Evolutionary conservation across 2,329 filamentous ascomycete species (phyloP).

Genomic region (Monosporascus sp.): DNA sequence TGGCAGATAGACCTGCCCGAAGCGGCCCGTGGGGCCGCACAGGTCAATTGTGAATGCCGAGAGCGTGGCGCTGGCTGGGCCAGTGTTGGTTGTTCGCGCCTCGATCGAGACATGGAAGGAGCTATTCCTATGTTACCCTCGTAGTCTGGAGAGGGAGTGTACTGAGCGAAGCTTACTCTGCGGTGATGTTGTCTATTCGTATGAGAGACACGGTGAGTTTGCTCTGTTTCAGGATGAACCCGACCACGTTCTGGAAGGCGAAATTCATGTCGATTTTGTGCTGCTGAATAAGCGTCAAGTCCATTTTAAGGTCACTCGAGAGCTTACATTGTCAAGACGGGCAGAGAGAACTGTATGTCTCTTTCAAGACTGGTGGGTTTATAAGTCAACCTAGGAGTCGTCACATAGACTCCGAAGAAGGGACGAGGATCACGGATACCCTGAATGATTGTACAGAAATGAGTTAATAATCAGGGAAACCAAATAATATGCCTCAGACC

Average conservation of each 20-base stretch:
- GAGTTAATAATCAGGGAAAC: too few species aligned
- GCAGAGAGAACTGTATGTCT: too few species aligned
- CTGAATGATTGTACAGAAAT: too few species aligned
- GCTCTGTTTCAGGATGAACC: constrained; percentile 15
- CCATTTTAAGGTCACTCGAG: too few species aligned
- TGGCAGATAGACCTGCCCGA: constrained; percentile 18
- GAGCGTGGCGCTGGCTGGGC: constrained; percentile 10
- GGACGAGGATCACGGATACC: too few species aligned
- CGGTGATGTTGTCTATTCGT: constrained; percentile 21
- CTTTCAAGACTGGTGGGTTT: too few species aligned
- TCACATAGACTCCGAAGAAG: too few species aligned
- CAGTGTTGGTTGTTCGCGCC: constrained; percentile 15
- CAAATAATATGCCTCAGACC: too few species aligned
- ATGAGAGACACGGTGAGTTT: constrained; percentile 16
- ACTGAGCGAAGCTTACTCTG: constrained; percentile 16
- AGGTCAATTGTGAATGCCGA: constrained; percentile 13
- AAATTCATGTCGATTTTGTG: constrained; percentile 15
- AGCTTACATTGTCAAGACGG: too few species aligned
- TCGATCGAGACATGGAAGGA: constrained; percentile 20
- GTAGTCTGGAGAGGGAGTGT: too few species aligned
- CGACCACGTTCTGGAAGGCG: constrained; percentile 14
- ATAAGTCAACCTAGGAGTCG: too few species aligned
- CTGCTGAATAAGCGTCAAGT: constrained; percentile 5
- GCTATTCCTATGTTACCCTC: constrained; percentile 4
- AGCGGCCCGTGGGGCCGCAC: constrained; percentile 11